Conservation (phyloP, 2,329 filamentous ascomycete genomes). For the Ascochyta viciae-villosae region DNA sequence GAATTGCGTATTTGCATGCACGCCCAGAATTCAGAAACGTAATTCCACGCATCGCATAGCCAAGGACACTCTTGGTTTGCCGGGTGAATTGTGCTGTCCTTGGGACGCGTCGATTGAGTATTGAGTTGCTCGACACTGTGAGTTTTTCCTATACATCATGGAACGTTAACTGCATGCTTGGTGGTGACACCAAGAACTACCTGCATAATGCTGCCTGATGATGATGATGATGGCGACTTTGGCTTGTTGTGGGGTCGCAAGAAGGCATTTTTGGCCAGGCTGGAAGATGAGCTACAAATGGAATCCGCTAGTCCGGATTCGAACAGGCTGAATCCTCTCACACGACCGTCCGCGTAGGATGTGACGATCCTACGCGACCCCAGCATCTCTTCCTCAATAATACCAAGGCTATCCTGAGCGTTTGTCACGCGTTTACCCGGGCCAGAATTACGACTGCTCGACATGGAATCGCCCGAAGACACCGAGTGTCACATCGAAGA, state of each 20-base stretch:
- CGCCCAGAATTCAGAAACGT: conserved; percentile 2
- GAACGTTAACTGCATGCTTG: not conserved
- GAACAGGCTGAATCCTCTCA: not conserved
- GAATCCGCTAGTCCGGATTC: conserved; percentile 3
- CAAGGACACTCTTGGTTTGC: not conserved
- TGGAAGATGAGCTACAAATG: conserved; percentile 1
- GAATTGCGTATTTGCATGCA: conserved; percentile 8
- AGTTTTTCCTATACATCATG: not conserved
- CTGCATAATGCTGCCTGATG: not conserved
- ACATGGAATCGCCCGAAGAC: conserved; percentile 17
- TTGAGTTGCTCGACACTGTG: not conserved
- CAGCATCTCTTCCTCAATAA: conserved; percentile 7
- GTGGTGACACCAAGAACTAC: not conserved
- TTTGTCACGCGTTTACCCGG: conserved; percentile 28
- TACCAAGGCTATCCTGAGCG: conserved; percentile 12
- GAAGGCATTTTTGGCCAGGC: conserved; percentile 1
- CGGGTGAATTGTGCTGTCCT: not conserved
- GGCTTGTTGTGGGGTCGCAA: conserved; percentile 2
- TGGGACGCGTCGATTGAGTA: too few relatives aligned
- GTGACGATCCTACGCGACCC: not conserved
- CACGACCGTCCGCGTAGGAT: conserved; percentile 1
- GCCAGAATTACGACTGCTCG: not conserved
- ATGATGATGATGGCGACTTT: conserved; percentile 1
- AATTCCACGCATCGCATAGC: not conserved
- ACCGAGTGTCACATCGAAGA: conserved; percentile 23